phyloP scores from a whole-genome alignment of 192 early-diverging fungal species.

The Backusella macrospora region DNA sequence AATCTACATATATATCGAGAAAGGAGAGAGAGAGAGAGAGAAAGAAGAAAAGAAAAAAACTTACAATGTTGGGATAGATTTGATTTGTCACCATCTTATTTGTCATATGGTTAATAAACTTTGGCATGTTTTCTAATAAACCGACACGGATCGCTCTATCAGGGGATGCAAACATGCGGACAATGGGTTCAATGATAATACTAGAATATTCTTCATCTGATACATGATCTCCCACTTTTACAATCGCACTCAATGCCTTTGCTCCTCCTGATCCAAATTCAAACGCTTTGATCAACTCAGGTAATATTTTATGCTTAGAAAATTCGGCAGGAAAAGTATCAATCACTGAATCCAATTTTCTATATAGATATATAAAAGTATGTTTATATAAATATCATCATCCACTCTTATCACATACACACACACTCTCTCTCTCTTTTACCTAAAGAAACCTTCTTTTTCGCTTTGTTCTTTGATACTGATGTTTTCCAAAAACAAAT shows the following conservation, averaged over 20 bases:
- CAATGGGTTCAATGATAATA: slow-evolving; percentile 70
- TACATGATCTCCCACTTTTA: slow-evolving; percentile 81
- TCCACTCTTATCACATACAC: too few relatives aligned
- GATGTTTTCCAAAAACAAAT: slow-evolving; percentile 90
- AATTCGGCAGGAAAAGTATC: slow-evolving; percentile 83
- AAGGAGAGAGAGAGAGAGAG: neutral
- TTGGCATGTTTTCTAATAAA: slow-evolving; percentile 79
- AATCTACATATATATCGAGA: neutral
- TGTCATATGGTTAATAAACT: slow-evolving; percentile 71
- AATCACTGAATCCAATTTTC: slow-evolving; percentile 72
- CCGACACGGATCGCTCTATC: slow-evolving; percentile 87
- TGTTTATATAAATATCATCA: too few relatives aligned
- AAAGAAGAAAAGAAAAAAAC: neutral
- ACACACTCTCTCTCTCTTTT: neutral
- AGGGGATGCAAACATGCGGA: slow-evolving; percentile 85
- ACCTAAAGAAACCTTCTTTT: slow-evolving; percentile 77
- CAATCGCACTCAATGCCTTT: slow-evolving; percentile 74
- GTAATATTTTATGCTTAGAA: slow-evolving; percentile 91
- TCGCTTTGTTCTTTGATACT: slow-evolving; percentile 88
- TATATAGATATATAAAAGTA: slow-evolving; percentile 16
- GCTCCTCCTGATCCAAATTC: slow-evolving; percentile 80
- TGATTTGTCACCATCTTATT: slow-evolving; percentile 74
- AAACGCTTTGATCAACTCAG: slow-evolving; percentile 83
- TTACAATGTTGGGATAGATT: slow-evolving; percentile 86
- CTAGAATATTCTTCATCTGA: slow-evolving; percentile 74